These are phyloP conservation scores for Coffea canephora DNA, from an alignment of 257 asterid genomes.

Conservation along the genomic window DNA sequence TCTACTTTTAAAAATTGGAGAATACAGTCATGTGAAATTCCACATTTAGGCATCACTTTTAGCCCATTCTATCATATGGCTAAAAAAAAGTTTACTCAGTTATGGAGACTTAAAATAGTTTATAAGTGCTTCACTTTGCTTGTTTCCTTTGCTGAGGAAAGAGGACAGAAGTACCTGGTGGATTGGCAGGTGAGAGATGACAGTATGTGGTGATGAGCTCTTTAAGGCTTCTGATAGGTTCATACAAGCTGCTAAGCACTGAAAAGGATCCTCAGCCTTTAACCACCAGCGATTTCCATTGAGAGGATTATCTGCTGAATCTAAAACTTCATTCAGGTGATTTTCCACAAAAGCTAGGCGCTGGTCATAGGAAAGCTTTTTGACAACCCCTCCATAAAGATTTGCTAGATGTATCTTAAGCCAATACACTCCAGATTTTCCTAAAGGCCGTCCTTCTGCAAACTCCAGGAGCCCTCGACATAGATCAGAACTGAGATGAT, in stretches of 20 bases:
- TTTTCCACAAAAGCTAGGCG: conserved; percentile 83
- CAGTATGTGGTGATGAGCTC: conserved; percentile 80
- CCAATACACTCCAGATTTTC: conserved; percentile 84
- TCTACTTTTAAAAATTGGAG: not conserved
- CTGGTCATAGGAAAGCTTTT: conserved; percentile 79
- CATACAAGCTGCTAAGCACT: conserved; percentile 88
- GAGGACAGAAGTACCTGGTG: conserved; percentile 58
- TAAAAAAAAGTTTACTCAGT: not conserved
- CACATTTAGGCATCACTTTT: not conserved
- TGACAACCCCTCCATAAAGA: conserved; percentile 85
- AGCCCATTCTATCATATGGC: not conserved
- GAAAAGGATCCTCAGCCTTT: conserved; percentile 95
- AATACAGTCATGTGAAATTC: not conserved
- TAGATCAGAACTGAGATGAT: conserved; percentile 89
- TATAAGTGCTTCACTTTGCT: not conserved
- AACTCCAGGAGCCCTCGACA: conserved; percentile 97
- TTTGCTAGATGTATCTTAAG: conserved; percentile 87
- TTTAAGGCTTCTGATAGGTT: conserved; percentile 80
- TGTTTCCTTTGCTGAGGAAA: not conserved
- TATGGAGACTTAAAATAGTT: not conserved
- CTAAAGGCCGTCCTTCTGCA: conserved; percentile 89
- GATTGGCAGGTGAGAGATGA: conserved; percentile 84
- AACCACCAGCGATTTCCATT: conserved; percentile 94
- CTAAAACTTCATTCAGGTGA: conserved; percentile 67
- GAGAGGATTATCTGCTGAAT: conserved; percentile 78